phyloP scores from a whole-genome alignment of 228 moss, liverwort and hornwort species.

The Sphagnum magellanicum region DNA sequence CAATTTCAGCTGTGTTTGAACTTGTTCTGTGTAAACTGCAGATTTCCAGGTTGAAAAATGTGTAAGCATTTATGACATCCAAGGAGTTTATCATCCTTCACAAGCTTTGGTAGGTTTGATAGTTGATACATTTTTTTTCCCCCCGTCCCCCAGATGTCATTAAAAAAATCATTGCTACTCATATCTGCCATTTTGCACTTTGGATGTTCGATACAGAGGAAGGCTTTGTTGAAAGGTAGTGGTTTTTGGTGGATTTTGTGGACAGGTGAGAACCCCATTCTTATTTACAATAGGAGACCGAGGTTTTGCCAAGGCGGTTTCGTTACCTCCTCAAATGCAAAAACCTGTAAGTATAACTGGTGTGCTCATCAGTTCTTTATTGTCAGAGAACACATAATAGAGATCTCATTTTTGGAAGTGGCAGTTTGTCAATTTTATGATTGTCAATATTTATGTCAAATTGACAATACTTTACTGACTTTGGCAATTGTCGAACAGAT shows the following conservation, averaged over 20 bases:
- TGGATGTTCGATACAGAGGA: too few species aligned
- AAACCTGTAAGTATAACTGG: conserved; percentile 53
- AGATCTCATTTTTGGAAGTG: neutral
- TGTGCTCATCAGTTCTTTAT: neutral
- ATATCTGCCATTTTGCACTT: too few species aligned
- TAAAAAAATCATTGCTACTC: too few species aligned
- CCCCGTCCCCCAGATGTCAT: too few species aligned
- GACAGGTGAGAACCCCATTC: conserved; percentile 12
- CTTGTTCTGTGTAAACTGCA: too few species aligned
- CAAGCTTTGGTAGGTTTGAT: too few species aligned
- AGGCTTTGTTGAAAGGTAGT: too few species aligned
- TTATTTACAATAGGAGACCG: conserved; percentile 22
- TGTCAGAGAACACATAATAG: neutral
- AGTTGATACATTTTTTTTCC: too few species aligned
- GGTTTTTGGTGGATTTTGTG: neutral
- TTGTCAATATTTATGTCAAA: neutral
- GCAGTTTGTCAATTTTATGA: neutral
- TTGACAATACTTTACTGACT: neutral
- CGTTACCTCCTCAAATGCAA: conserved; percentile 74
- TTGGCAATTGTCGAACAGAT: conserved; percentile 37
- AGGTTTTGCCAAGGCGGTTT: conserved; percentile 75
- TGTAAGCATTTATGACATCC: too few species aligned
- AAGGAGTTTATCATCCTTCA: too few species aligned
- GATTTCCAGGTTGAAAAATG: too few species aligned
- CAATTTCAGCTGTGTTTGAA: too few species aligned